Percentiles rank a stretch among this genome's conserved stretches.
These are phyloP conservation scores for Paratinospora sagittata DNA, from an alignment of 164 flowering plant species.

Conservation along the genomic window DNA sequence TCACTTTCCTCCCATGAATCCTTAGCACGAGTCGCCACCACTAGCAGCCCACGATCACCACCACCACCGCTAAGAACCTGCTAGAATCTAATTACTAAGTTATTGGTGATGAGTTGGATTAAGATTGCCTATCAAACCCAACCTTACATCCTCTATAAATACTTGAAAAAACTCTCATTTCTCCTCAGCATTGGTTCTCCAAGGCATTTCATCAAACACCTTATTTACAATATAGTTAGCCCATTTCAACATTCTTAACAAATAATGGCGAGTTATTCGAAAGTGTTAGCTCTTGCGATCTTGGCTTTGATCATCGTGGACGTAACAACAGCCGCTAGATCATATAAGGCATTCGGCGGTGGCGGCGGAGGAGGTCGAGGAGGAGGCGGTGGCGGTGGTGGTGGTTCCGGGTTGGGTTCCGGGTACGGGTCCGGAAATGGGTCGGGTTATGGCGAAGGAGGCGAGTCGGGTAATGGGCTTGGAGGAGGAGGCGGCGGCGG, in stretches of 20 bases:
- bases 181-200: background rate
- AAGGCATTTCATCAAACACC: background rate
- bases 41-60: background rate
- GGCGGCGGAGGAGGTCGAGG: background rate
- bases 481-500: too few relatives aligned
- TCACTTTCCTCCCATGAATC: background rate
- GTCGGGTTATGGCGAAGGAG: too few relatives aligned
- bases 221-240: background rate
- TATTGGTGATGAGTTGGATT: too few relatives aligned
- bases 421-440: too few relatives aligned
- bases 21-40: slow-evolving; percentile 5
- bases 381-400: slow-evolving; percentile 1
- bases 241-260: background rate
- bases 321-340: slow-evolving; percentile 11
- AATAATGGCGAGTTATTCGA: slow-evolving; percentile 12
- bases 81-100: too few relatives aligned
- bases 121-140: too few relatives aligned
- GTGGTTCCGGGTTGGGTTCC: too few relatives aligned
- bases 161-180: background rate
- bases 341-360: background rate
- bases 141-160: slow-evolving; percentile 4
- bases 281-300: slow-evolving; percentile 10
- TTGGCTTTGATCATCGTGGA: slow-evolving; percentile 17
- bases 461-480: too few relatives aligned
- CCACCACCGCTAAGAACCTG: background rate